These are phyloP conservation scores for Solanum chiquidenum DNA, from an alignment of 257 asterid species.

Conservation along the genomic window DNA sequence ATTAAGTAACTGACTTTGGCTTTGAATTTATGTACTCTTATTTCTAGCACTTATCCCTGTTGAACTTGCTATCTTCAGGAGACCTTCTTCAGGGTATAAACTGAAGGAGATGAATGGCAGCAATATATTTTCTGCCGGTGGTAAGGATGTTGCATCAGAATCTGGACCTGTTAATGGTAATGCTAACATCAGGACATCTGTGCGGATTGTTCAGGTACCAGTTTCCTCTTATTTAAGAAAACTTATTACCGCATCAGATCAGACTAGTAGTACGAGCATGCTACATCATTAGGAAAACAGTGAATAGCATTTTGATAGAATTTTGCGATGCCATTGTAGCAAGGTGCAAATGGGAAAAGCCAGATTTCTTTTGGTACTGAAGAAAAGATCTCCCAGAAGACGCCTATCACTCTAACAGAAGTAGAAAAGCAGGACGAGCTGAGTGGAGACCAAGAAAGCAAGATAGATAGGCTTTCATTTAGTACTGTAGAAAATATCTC, in stretches of 20 bases:
- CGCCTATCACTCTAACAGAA: conserved; percentile 61
- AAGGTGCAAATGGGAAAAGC: conserved; percentile 73
- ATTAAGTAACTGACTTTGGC: not conserved
- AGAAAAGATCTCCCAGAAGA: conserved; percentile 67
- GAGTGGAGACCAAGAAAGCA: conserved; percentile 65
- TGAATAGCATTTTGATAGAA: not conserved
- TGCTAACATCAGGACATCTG: conserved; percentile 58
- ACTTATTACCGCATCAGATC: not conserved
- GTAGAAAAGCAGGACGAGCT: conserved; percentile 78
- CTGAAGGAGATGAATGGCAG: conserved; percentile 87
- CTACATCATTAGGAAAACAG: not conserved
- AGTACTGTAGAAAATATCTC: conserved; percentile 63
- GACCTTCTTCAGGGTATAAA: conserved; percentile 72
- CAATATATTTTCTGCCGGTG: conserved; percentile 53
- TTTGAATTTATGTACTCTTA: not conserved
- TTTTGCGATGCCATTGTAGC: conserved; percentile 27
- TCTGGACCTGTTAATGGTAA: conserved; percentile 37
- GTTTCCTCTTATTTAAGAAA: not conserved
- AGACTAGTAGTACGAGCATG: not conserved
- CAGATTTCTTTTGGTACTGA: conserved; percentile 85
- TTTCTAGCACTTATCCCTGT: not conserved
- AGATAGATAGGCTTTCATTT: conserved; percentile 46
- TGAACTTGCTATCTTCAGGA: conserved; percentile 37
- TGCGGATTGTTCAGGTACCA: conserved; percentile 83
- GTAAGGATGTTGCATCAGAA: conserved; percentile 36